Base-by-base conservation (phyloP, 768 basidiomycete species). In the Naganishia onofrii region DNA sequence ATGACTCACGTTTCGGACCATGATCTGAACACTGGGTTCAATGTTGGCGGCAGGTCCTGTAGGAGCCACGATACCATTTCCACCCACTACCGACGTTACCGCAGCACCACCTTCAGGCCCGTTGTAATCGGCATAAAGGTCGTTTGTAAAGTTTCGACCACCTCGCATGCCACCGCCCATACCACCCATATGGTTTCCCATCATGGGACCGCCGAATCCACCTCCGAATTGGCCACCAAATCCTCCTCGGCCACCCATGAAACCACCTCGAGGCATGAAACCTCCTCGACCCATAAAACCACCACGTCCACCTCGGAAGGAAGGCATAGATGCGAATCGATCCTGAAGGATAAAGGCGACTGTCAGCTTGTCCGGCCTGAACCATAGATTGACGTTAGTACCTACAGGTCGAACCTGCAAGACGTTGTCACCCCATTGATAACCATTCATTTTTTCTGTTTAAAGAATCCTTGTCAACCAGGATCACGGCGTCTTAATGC, bases 21-120 rank as follows among this genome's bases (percentile, higher is more conserved):
- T 91, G 78, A 99, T 97, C 83, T 99, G 95, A 80, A 93, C 91
- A 79, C 90, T 93, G 4, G 93, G 93, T 75, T 93, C 91, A 2
- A 90, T 85, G 60, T 72, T 73, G 56, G 74, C 74, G 23, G 72
- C 73, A 15, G 71, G 34, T 87, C 36, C 78, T 17, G 68, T 67
- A 21, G 67, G 67, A 19, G 21, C 66, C 23, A 63, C 71, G 23
- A 68, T 67, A 23, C 69, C 74, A 29, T 63, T 63, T 29, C 36
- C 60, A 12, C 36, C 60, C 1, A 44, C 60, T 26, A 34, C 38
- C 8, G 70, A 10, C 42, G 42, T 42, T 8, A 42, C 72, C n/a
- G 67, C 67, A 17, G 73, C 71, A 1, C 72, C 77, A 12, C 65
- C 84, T 73, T 92, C 92, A 69, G 92, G 93, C 10, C 93, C 93